Conservation (phyloP, 2,329 filamentous ascomycete species). For the Ascochyta lentis region DNA sequence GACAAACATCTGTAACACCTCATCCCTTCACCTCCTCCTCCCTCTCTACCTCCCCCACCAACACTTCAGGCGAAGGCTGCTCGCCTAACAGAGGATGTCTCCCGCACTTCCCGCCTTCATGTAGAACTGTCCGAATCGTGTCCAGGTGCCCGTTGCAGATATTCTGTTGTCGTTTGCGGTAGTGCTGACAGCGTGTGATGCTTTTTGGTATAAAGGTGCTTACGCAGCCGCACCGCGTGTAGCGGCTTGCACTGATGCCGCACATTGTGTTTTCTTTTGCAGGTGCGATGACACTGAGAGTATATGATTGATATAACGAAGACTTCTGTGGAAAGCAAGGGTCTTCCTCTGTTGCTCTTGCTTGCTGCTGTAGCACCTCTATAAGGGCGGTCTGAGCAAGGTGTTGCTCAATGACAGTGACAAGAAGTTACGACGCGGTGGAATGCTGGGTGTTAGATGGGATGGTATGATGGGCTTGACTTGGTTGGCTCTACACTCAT, state of each 20-base stretch:
- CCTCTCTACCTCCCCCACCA: neutral
- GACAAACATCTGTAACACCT: too few species aligned
- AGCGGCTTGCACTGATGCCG: slow-evolving; percentile 9
- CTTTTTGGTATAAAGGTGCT: slow-evolving; percentile 4
- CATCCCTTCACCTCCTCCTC: neutral
- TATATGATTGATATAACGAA: neutral
- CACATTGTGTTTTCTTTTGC: neutral
- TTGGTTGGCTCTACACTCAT: too few species aligned
- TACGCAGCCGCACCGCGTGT: slow-evolving; percentile 8
- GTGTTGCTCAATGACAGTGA: too few species aligned
- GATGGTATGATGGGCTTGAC: neutral
- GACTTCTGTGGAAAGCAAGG: too few species aligned
- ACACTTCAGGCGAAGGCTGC: neutral
- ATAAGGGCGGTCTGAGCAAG: neutral
- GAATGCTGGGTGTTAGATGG: neutral
- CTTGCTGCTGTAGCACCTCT: neutral
- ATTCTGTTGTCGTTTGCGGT: neutral
- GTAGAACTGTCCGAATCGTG: neutral
- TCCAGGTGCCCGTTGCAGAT: slow-evolving; percentile 9
- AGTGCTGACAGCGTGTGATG: slow-evolving; percentile 6
- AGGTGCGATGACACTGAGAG: neutral
- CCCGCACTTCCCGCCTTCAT: slow-evolving; percentile 4
- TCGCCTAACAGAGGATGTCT: slow-evolving; percentile 1
- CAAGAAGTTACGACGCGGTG: neutral
- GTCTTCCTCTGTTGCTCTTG: neutral